Evolutionary conservation across 1,284 basidiomycete species (phyloP).

Genomic region (Phellinidium pouzarii): DNA sequence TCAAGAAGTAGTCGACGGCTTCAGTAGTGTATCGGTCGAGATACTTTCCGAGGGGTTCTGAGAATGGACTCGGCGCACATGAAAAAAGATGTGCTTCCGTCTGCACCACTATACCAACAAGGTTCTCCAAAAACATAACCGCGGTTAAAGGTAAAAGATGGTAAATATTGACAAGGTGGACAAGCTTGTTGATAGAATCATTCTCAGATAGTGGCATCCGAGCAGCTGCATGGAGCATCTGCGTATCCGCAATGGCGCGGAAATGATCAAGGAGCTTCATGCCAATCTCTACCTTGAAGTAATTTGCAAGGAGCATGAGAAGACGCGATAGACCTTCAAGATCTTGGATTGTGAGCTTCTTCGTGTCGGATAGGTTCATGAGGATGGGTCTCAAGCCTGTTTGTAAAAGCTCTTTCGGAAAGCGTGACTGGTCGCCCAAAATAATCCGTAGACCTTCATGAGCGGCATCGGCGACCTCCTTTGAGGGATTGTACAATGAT

Average conservation of each 20-base stretch:
- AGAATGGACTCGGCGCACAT: slow-evolving; percentile 87
- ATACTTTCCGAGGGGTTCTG: slow-evolving; percentile 87
- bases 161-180: slow-evolving; percentile 94
- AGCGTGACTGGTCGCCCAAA: slow-evolving; percentile 81
- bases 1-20: slow-evolving; percentile 81
- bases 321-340: slow-evolving; percentile 94
- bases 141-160: slow-evolving; percentile 91
- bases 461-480: slow-evolving; percentile 93
- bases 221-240: slow-evolving; percentile 76
- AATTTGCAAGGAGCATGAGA: slow-evolving; percentile 92
- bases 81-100: slow-evolving; percentile 91
- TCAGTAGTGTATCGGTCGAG: slow-evolving; percentile 87
- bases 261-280: slow-evolving; percentile 97
- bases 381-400: slow-evolving; percentile 93
- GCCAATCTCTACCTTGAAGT: slow-evolving; percentile 99
- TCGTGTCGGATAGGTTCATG: slow-evolving; percentile 97
- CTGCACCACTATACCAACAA: slow-evolving; percentile 87
- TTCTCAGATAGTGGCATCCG: slow-evolving; percentile 80
- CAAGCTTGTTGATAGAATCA: slow-evolving; percentile 89
- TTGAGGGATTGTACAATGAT: slow-evolving; percentile 90
- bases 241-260: slow-evolving; percentile 79
- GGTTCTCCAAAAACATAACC: slow-evolving; percentile 84
- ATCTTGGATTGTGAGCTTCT: slow-evolving; percentile 90
- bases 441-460: slow-evolving; percentile 92
- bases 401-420: slow-evolving; percentile 95